phyloP scores from a whole-genome alignment of 1,139 yeast genomes.

The Diutina sp. region DNA sequence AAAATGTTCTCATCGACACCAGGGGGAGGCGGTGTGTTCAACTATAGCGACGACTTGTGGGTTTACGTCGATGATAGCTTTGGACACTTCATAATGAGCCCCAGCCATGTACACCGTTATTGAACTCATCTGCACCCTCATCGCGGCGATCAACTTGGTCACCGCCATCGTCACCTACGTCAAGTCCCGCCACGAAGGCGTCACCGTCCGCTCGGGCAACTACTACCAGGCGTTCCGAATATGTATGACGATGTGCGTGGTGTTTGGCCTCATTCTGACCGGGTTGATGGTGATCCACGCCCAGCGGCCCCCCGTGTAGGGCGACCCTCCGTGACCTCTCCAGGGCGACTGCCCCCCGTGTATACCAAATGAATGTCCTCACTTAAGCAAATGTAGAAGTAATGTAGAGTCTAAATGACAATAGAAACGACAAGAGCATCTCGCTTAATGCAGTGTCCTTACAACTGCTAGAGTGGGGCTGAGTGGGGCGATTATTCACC shows the following conservation, averaged over 20 bases:
- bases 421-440: no score
- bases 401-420: no score
- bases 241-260: background rate
- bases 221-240: conserved; percentile 11
- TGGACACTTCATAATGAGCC: background rate
- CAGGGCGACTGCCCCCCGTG: no score
- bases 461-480: no score
- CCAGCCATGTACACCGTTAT: conserved; percentile 2
- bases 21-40: background rate
- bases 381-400: no score
- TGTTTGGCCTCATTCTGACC: conserved; percentile 1
- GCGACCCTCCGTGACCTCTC: no score
- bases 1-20: background rate
- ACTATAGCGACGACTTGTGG: background rate
- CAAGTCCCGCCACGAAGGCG: conserved; percentile 10
- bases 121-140: conserved; percentile 11
- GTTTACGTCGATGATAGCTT: background rate
- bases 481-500: no score
- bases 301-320: background rate
- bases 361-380: no score
- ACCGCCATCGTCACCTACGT: conserved; percentile 12
- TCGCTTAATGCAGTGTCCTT: no score
- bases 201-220: conserved; percentile 11
- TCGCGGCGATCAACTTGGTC: conserved; percentile 12
- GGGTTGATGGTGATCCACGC: background rate